A percentile compares a stretch with the other conserved stretches of the same genome.
Conservation (phyloP, 2,329 filamentous ascomycete species). For the Colletotrichum musicola region DNA sequence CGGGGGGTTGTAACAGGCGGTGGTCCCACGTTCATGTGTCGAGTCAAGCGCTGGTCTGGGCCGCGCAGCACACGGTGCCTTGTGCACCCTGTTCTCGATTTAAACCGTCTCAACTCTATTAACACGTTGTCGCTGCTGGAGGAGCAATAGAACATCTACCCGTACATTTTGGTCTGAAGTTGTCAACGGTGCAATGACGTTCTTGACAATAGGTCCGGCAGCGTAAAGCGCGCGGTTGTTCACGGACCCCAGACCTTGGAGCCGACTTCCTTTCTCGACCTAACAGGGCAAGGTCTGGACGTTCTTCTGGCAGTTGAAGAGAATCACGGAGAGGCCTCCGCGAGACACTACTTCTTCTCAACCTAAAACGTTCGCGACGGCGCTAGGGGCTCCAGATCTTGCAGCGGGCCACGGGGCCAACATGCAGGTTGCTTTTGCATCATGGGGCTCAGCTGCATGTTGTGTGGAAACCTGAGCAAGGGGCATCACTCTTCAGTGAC, state of each 20-base stretch:
- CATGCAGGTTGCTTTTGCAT: neutral
- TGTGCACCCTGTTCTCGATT: neutral
- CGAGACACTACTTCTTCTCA: neutral
- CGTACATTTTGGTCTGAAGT: slow-evolving; percentile 1
- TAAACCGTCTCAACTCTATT: slow-evolving; percentile 5
- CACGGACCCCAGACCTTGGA: too few relatives aligned
- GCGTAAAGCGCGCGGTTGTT: neutral
- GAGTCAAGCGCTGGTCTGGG: slow-evolving; percentile 1
- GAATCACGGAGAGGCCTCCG: neutral
- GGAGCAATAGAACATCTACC: neutral
- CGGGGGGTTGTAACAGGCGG: slow-evolving; percentile 31
- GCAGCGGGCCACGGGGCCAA: neutral
- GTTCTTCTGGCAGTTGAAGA: too few relatives aligned
- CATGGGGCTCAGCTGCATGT: neutral
- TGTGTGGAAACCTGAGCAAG: neutral
- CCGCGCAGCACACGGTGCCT: neutral
- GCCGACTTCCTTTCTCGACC: too few relatives aligned
- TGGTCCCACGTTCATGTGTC: slow-evolving; percentile 25
- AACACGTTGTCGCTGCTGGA: neutral
- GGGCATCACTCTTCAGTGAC: neutral
- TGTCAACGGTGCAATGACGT: neutral
- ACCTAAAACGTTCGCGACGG: neutral
- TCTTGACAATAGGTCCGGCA: neutral
- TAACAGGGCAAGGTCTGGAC: too few relatives aligned
- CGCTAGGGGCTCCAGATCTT: slow-evolving; percentile 2